Base-by-base conservation (phyloP, 2,329 filamentous ascomycete genomes). In the Pyricularia grisea region DNA sequence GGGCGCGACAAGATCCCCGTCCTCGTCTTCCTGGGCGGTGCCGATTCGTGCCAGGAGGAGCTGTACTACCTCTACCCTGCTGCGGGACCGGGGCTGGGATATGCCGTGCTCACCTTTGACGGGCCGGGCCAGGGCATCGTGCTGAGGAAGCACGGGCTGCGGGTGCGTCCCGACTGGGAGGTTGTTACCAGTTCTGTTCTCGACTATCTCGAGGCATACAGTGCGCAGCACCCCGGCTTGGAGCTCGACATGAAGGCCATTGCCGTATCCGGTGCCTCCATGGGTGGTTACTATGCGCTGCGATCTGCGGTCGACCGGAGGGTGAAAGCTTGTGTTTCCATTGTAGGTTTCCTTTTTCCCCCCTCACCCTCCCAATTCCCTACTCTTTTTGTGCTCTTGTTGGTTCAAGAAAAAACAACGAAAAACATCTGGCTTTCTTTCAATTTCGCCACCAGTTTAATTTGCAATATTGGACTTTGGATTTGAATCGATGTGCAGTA, bases 71-170 rank as follows among this genome's bases (percentile, higher is more conserved):
- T 75, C 0, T 67, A 70, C 60, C 69, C 72, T 0, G 67, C 71
- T 0, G 70, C 65, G 0, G 78, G 72, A 4, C 67, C 70, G 0
- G 68, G 71, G 0, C 65, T 74, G 1, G 79, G 79, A 0, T 81
- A 80, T 69, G 79, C 79, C 0, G 75, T 79, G 0, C 65, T 80
- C 23, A 78, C 74, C 0, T 79, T 80, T 64, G 79, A 81, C 2
- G 79, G 78, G 1, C 78, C 79, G 0, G 79, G 79, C 0, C 79
- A 81, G 70, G 78, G 79, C 0, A 72, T 78, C 12, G 67, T 74
- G 0, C 71, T 79, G 5, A 69, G 72, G 25, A 70, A 70, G 1
- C 66, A 73, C 10, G 68, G 69, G 60, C 17, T 74, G 10, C 65
- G 67, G 14, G 70, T 76, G 69, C 72, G 74, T 0, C 75, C 75